Conservation (phyloP, 768 basidiomycete species). For the Rhodosporidiobolus odoratus region DNA sequence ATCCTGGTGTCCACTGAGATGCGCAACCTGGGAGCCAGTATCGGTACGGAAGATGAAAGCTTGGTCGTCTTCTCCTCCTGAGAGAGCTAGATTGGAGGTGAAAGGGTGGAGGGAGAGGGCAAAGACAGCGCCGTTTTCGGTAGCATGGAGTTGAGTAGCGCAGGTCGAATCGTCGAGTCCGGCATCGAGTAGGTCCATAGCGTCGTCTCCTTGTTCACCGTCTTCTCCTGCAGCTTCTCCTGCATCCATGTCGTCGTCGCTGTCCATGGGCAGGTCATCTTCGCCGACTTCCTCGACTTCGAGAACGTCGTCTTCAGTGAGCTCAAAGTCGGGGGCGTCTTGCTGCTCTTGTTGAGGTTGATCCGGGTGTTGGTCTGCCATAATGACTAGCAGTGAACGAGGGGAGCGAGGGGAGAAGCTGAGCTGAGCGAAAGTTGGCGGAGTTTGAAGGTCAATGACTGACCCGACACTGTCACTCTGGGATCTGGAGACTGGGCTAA, state of each 20-base stretch:
- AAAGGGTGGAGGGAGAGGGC: conserved; percentile 66
- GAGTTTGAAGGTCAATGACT: neutral
- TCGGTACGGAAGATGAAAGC: conserved; percentile 90
- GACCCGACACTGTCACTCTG: neutral
- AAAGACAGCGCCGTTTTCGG: no score
- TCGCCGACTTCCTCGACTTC: conserved; percentile 39
- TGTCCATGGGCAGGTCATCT: conserved; percentile 46
- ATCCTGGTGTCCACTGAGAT: conserved; percentile 86
- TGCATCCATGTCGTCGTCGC: conserved; percentile 63
- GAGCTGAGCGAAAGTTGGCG: neutral
- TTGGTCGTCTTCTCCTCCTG: conserved; percentile 91
- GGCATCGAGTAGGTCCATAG: conserved; percentile 34
- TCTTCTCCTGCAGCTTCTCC: conserved; percentile 55
- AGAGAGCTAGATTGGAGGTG: conserved; percentile 68
- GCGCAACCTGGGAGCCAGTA: conserved; percentile 71
- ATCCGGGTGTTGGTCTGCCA: neutral
- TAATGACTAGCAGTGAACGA: neutral
- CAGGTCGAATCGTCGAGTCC: conserved; percentile 47
- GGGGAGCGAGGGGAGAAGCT: neutral
- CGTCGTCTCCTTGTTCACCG: conserved; percentile 60
- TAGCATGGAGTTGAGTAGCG: no score
- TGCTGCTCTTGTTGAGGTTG: neutral
- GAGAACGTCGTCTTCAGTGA: conserved; percentile 56
- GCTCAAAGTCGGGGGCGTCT: conserved; percentile 14
- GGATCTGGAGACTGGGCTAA: neutral